Evolutionary conservation across 2,329 filamentous ascomycete genomes (phyloP), one percentile per base, ranked within the genome.

Genomic region (Pyrenophora seminiperda): DNA sequence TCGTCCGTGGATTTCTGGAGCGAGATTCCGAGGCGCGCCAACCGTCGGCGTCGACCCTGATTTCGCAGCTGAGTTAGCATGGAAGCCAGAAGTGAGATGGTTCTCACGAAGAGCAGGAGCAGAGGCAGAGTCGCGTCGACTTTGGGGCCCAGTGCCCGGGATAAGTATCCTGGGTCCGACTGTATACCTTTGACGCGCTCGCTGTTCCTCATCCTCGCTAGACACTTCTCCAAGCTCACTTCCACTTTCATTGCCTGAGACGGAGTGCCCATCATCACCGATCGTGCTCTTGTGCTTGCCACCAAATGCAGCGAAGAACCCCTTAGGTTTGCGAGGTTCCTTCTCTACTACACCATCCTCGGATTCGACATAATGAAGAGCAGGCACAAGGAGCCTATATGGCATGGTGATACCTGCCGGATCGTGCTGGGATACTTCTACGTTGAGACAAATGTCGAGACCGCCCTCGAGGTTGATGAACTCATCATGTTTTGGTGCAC

Each of bases 331-430:
- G 30, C 56, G 62, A 11, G 53, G 63, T 32, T 63, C 53, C 19
- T 63, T 63, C 37, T 60, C 55, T 2, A 53, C 50, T 14, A 34
- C 44, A 18, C 50, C 59, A 22, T 47, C 33, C 32, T 61, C 61
- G 10, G 66, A 54, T 6, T 55, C 41, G 7, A 48, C 58, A 41
- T 77, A 85, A 62, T 75, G 75, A 42, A 99, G 76, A 44, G 85
- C 84, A 9, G 95, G 94, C 4, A 99, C 87, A 1, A 97, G 81
- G 4, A 99, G 76, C 31, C 91, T 81, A 71, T 99, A 99, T 7
- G 91, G 90, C 41, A 85, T 83, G 0, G 94, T 99, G 57, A 90
- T 91, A 11, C 94, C 95, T 0, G 89, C 82, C 0, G 94, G 93
- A 63, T 99, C 91, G 56, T 84, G 85, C 36, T 89, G 83, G 63